phyloP scores from a whole-genome alignment of 345 rosid species.

The Microcos paniculata region DNA sequence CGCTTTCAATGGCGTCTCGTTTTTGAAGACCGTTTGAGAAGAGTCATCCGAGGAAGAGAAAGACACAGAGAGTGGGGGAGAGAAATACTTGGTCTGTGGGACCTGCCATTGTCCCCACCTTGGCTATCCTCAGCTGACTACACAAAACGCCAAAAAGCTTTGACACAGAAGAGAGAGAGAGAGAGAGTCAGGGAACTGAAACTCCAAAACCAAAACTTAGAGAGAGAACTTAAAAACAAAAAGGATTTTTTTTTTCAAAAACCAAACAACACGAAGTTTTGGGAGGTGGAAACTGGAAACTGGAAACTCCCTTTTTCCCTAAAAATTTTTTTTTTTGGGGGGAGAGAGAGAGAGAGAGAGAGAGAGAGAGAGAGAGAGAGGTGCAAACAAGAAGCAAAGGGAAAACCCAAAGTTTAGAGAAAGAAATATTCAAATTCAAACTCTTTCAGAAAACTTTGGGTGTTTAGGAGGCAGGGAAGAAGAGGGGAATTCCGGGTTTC shows the following conservation, averaged over 20 bases:
- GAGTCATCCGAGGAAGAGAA: not conserved
- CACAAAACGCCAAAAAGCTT: slow-evolving; percentile 20
- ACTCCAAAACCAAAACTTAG: not conserved
- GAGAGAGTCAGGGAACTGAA: not conserved
- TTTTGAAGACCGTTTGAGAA: not conserved
- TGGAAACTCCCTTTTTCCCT: too few species aligned
- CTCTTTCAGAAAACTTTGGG: not conserved
- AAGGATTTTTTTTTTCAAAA: not conserved
- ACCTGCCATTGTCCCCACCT: slow-evolving; percentile 11
- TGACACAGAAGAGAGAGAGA: slow-evolving; percentile 1
- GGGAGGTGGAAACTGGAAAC: not conserved
- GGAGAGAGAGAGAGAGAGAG: not conserved
- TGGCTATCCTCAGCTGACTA: slow-evolving; percentile 27
- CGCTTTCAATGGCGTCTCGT: slow-evolving; percentile 1
- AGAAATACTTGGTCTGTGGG: slow-evolving; percentile 10
- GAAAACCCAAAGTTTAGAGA: not conserved
- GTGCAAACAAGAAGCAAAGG: slow-evolving; percentile 1
- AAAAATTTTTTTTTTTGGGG: not conserved
- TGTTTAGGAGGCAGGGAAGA: slow-evolving; percentile 2
- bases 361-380: not conserved
- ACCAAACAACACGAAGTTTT: not conserved
- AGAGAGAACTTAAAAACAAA: slow-evolving; percentile 9
- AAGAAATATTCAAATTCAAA: not conserved
- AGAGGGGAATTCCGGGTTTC: slow-evolving; percentile 10
- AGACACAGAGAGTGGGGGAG: not conserved